Conservation (phyloP, 2,329 filamentous ascomycete species). For the Pseudodiploospora longispora region DNA sequence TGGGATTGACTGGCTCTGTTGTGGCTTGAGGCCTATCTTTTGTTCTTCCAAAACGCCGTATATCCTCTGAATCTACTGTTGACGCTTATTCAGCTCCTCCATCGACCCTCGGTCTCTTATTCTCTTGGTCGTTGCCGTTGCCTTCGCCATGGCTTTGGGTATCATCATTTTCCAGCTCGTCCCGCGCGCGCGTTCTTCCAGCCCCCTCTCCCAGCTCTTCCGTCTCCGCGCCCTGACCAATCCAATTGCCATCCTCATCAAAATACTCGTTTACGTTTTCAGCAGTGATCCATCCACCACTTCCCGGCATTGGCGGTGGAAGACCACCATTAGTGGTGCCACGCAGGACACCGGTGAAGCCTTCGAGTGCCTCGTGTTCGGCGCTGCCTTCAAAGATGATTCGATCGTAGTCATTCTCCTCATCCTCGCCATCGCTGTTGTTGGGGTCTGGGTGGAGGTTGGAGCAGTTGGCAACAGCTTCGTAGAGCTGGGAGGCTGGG, state of each 20-base stretch:
- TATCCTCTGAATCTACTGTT: slow-evolving; percentile 1
- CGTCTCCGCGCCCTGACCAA: slow-evolving; percentile 35
- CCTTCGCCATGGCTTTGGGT: slow-evolving; percentile 35
- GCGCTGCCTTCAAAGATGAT: slow-evolving; percentile 48
- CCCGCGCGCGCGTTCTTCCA: slow-evolving; percentile 41
- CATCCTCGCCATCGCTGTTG: slow-evolving; percentile 50
- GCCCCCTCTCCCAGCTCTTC: slow-evolving; percentile 56
- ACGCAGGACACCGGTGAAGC: slow-evolving; percentile 46
- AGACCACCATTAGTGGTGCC: slow-evolving; percentile 42
- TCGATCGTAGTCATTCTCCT: slow-evolving; percentile 44
- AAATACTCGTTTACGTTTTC: slow-evolving; percentile 84
- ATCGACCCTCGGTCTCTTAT: slow-evolving; percentile 40
- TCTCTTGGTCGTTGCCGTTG: slow-evolving; percentile 31
- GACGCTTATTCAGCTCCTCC: too few species aligned
- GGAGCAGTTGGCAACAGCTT: slow-evolving; percentile 65
- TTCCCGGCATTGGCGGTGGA: slow-evolving; percentile 63
- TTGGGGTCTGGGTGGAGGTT: slow-evolving; percentile 66
- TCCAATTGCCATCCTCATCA: slow-evolving; percentile 74
- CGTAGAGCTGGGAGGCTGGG: slow-evolving; percentile 43
- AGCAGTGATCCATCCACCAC: slow-evolving; percentile 79
- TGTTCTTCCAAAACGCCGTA: slow-evolving; percentile 15
- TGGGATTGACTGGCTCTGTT: too few species aligned
- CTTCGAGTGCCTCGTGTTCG: slow-evolving; percentile 47
- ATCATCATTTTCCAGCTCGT: slow-evolving; percentile 44
- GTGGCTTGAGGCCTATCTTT: not conserved